Evolutionary conservation across 2,329 filamentous ascomycete species (phyloP).

Genomic region (Cyphellophora attinorum): DNA sequence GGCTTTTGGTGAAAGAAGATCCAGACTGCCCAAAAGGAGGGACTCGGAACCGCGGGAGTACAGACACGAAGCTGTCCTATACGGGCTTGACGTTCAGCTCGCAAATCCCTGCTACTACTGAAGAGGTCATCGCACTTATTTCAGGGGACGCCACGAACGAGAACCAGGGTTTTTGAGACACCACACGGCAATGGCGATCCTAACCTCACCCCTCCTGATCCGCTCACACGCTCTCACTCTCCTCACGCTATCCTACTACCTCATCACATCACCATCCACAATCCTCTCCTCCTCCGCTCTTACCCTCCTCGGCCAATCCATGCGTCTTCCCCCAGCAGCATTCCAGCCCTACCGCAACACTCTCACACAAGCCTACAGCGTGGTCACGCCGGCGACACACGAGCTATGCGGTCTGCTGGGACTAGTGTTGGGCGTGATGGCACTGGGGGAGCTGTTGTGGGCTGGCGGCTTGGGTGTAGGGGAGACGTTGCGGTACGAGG

Average conservation of each 20-base stretch:
- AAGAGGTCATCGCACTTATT: too few species aligned
- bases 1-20: too few species aligned
- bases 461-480: conserved; percentile 12
- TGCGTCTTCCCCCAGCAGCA: conserved; percentile 12
- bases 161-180: too few species aligned
- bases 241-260: conserved; percentile 12
- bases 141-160: too few species aligned
- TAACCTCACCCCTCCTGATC: conserved; percentile 15
- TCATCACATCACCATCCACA: conserved; percentile 10
- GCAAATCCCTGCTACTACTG: too few species aligned
- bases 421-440: conserved; percentile 9
- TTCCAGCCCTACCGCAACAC: conserved; percentile 4
- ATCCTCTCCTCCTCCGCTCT: conserved; percentile 15
- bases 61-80: too few species aligned
- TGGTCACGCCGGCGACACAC: conserved; percentile 1
- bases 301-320: conserved; percentile 16
- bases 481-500: background rate
- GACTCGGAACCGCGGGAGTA: too few species aligned
- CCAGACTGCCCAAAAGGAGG: too few species aligned
- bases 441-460: conserved; percentile 12
- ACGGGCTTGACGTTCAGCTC: too few species aligned
- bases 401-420: conserved; percentile 15
- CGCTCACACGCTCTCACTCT: conserved; percentile 12
- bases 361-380: background rate
- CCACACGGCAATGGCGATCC: conserved; percentile 12